Conservation (phyloP, 371 early-diverging fungal genomes). For the Actinomortierella ambigua region DNA sequence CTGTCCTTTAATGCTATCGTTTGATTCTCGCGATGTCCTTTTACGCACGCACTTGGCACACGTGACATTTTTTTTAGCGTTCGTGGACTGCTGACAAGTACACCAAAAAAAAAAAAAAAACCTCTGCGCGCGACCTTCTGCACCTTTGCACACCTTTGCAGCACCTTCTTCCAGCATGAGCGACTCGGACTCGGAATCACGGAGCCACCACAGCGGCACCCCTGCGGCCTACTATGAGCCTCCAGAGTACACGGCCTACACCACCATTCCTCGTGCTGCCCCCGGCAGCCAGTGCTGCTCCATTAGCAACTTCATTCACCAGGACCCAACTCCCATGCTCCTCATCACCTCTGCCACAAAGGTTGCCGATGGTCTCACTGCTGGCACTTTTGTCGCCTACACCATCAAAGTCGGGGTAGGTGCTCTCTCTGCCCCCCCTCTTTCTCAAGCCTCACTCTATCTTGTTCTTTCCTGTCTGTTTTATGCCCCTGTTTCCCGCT, state of each 20-base stretch:
- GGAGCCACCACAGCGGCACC: no score
- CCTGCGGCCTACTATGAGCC: no score
- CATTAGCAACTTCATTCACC: constrained; percentile 24
- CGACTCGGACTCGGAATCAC: no score
- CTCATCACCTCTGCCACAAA: constrained; percentile 41
- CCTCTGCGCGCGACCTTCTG: no score
- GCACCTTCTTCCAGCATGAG: no score
- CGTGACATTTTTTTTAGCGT: no score
- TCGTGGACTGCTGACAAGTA: no score
- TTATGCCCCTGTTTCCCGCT: not conserved
- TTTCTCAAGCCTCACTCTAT: not conserved
- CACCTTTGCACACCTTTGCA: no score
- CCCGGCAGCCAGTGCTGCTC: constrained; percentile 36
- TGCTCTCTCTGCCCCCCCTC: not conserved
- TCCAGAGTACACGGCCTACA: constrained; percentile 30
- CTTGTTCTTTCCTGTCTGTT: not conserved
- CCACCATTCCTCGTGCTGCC: constrained; percentile 42
- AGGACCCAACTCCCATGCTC: constrained; percentile 18
- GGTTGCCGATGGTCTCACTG: constrained; percentile 42
- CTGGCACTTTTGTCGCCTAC: constrained; percentile 55
- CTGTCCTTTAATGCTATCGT: no score
- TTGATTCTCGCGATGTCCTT: no score
- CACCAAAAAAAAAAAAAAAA: no score
- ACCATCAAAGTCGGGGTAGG: constrained; percentile 58
- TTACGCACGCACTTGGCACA: no score